phyloP scores from a whole-genome alignment of 75 land plant species.

The Sequoiadendron giganteum region DNA sequence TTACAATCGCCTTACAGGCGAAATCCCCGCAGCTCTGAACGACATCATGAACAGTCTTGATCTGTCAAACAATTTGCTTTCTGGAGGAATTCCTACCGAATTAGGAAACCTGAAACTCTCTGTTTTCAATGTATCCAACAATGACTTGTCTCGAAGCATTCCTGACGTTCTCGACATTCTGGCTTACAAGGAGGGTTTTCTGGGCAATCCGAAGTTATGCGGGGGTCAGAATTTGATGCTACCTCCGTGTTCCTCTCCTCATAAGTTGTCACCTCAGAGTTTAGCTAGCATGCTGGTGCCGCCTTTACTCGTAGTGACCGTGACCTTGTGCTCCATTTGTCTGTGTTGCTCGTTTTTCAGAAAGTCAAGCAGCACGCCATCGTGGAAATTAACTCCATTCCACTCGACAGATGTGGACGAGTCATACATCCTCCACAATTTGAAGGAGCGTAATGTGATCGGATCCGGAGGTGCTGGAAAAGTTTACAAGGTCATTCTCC shows the following conservation, averaged over 20 bases:
- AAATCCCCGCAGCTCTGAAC: conserved; percentile 45
- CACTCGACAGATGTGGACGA: conserved; percentile 20
- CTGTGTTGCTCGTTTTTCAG: not conserved
- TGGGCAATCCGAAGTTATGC: conserved; percentile 3
- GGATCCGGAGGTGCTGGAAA: conserved; percentile 51
- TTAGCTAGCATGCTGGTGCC: not conserved
- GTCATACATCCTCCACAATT: conserved; percentile 31
- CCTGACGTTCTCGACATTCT: not conserved
- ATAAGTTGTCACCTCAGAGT: not conserved
- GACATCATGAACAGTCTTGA: conserved; percentile 19
- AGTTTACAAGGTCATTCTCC: conserved; percentile 49
- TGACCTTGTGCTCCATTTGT: not conserved
- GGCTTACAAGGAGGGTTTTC: not conserved
- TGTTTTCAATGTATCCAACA: conserved; percentile 5
- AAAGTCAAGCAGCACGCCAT: not conserved
- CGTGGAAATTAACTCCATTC: conserved; percentile 4
- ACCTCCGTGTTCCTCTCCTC: not conserved
- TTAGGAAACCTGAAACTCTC: conserved; percentile 21
- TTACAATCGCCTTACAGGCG: conserved; percentile 47
- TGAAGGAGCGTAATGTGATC: conserved; percentile 32
- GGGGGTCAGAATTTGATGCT: conserved; percentile 18
- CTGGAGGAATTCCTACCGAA: conserved; percentile 50
- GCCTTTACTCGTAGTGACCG: not conserved
- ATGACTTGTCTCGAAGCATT: conserved; percentile 2
- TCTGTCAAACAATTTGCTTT: conserved; percentile 55